Percentiles rank a stretch among this genome's conserved stretches.
Conservation (phyloP, 129 eudicot genomes). For the Cynara cardunculus region DNA sequence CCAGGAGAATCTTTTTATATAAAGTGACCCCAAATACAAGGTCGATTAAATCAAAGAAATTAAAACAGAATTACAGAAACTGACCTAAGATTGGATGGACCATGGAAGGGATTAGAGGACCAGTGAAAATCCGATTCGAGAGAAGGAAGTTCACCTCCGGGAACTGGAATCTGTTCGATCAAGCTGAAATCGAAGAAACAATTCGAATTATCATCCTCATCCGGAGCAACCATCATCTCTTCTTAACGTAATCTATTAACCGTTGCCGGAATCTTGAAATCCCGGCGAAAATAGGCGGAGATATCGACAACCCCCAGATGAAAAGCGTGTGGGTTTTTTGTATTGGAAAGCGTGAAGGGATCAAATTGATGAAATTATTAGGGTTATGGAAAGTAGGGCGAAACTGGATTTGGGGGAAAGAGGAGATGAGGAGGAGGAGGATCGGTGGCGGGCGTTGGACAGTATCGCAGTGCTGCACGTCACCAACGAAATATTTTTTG, state of each 20-base stretch:
- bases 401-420: background rate
- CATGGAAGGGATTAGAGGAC: conserved; percentile 25
- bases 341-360: background rate
- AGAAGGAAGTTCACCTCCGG: conserved; percentile 42
- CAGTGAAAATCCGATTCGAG: conserved; percentile 36
- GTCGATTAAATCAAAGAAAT: background rate
- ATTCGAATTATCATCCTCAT: conserved; percentile 33
- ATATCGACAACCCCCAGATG: background rate
- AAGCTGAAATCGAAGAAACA: conserved; percentile 40
- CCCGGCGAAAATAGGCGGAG: conserved; percentile 2
- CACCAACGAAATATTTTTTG: conserved; percentile 12
- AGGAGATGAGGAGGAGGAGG: background rate
- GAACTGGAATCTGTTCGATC: conserved; percentile 36
- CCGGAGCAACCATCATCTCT: conserved; percentile 32
- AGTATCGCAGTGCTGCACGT: conserved; percentile 13
- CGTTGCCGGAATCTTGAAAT: background rate
- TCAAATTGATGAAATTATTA: background rate
- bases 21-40: background rate
- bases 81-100: conserved; percentile 33
- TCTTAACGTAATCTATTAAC: background rate
- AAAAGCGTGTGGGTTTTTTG: background rate
- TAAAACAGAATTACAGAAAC: background rate
- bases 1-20: background rate
- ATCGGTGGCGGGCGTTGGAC: conserved; percentile 20
- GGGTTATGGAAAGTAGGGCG: conserved; percentile 17